Conservation (phyloP, 106 monocot genomes). For the Dendrobium nobile region DNA sequence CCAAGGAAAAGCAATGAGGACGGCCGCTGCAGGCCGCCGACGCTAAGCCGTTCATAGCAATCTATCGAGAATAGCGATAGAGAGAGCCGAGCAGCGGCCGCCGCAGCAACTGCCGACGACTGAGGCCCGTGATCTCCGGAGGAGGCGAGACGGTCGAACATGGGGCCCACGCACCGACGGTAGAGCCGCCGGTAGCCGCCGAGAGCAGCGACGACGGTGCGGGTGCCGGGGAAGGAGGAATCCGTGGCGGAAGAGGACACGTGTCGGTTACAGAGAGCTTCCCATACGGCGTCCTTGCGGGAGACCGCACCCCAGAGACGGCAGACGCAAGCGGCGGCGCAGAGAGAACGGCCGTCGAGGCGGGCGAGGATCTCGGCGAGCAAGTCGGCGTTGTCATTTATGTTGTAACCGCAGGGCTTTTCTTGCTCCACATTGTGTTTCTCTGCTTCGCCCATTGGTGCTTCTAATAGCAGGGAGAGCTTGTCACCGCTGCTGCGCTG, state of each 20-base stretch:
- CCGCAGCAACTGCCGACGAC: not conserved
- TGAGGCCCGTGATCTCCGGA: constrained; percentile 4
- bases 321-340: constrained; percentile 19
- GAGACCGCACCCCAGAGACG: constrained; percentile 12
- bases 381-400: constrained; percentile 21
- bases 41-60: constrained; percentile 19
- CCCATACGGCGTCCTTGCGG: constrained; percentile 25
- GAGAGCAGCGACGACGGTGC: constrained; percentile 8
- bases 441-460: not conserved
- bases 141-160: constrained; percentile 12
- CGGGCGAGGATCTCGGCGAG: constrained; percentile 14
- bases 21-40: not conserved
- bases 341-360: constrained; percentile 22
- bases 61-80: constrained; percentile 23
- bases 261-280: constrained; percentile 22
- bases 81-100: constrained; percentile 8
- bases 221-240: not conserved
- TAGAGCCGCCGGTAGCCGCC: constrained; percentile 14
- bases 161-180: constrained; percentile 22
- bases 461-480: too few species aligned
- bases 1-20: constrained; percentile 14
- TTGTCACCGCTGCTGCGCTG: not conserved
- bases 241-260: not conserved
- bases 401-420: constrained; percentile 9
- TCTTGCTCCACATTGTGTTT: not conserved